Evolutionary conservation across 73 alveolate species (phyloP).

Genomic region (Blepharisma japonicum): DNA sequence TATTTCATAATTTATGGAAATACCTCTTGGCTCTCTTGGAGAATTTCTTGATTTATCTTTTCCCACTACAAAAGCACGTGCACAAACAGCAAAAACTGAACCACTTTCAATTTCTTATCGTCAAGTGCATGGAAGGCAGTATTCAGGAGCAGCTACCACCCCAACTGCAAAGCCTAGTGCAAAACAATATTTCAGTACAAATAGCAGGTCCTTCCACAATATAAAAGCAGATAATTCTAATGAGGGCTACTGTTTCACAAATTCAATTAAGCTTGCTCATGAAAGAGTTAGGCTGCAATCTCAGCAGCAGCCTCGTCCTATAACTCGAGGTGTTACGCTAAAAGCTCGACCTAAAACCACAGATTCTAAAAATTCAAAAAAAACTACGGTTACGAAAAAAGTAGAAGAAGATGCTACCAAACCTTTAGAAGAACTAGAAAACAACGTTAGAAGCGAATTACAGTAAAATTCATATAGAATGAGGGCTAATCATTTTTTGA

Average conservation of each 20-base stretch:
- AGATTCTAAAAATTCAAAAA: neutral
- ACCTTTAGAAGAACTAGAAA: neutral
- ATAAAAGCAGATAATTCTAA: neutral
- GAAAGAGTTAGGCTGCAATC: neutral
- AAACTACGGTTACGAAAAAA: neutral
- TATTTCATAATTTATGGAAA: too few relatives aligned
- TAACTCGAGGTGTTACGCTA: neutral
- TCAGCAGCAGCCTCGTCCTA: neutral
- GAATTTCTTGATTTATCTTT: too few relatives aligned
- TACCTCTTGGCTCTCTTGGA: too few relatives aligned
- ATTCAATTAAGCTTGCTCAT: neutral
- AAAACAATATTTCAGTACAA: too few relatives aligned
- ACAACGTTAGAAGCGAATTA: neutral
- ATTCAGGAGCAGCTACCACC: too few relatives aligned
- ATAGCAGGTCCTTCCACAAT: neutral
- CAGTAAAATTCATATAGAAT: conserved; percentile 10
- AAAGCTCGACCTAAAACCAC: neutral
- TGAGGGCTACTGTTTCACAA: conserved; percentile 11
- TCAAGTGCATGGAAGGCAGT: too few relatives aligned
- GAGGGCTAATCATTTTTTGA: neutral
- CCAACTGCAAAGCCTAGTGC: too few relatives aligned
- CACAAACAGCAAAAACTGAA: too few relatives aligned
- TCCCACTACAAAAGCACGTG: too few relatives aligned
- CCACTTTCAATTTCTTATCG: too few relatives aligned
- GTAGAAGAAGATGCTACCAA: neutral